Conservation (phyloP, 2,329 filamentous ascomycete genomes). For the Aspergillus floridensis region DNA sequence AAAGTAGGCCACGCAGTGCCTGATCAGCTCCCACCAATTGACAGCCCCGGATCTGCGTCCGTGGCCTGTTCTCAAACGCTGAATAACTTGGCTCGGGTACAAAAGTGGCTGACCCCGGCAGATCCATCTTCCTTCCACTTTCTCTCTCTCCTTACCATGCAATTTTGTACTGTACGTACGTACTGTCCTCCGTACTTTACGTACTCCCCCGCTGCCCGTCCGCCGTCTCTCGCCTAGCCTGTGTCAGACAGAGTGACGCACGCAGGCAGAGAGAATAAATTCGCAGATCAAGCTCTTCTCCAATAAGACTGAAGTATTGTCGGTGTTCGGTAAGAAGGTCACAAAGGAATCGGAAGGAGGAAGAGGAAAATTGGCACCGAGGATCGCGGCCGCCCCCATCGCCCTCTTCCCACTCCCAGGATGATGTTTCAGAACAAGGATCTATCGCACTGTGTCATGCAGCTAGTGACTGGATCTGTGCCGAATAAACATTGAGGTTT, state of each 20-base stretch:
- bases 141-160: not conserved
- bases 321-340: not conserved
- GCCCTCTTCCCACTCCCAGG: not conserved
- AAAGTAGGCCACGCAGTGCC: not conserved
- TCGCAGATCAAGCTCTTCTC: not conserved
- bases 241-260: conserved; percentile 13
- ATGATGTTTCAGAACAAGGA: conserved; percentile 5
- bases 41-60: conserved; percentile 16
- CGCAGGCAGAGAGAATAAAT: not conserved
- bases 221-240: not conserved
- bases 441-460: conserved; percentile 4
- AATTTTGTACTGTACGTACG: not conserved
- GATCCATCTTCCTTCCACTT: conserved; percentile 10
- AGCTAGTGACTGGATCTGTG: not conserved
- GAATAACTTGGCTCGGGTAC: conserved; percentile 14
- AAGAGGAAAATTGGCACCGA: not conserved
- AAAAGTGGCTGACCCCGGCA: conserved; percentile 16
- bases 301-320: not conserved
- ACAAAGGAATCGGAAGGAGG: too few species aligned
- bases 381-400: conserved; percentile 1
- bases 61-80: conserved; percentile 20
- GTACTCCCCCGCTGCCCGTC: conserved; percentile 1
- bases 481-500: not conserved
- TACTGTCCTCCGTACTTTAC: not conserved
- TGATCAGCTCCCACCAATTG: conserved; percentile 14